Percentiles rank a stretch among this genome's conserved stretches.
Conservation (phyloP, 1,139 yeast species). For the Nakaseomyces kungkrabaensis region DNA sequence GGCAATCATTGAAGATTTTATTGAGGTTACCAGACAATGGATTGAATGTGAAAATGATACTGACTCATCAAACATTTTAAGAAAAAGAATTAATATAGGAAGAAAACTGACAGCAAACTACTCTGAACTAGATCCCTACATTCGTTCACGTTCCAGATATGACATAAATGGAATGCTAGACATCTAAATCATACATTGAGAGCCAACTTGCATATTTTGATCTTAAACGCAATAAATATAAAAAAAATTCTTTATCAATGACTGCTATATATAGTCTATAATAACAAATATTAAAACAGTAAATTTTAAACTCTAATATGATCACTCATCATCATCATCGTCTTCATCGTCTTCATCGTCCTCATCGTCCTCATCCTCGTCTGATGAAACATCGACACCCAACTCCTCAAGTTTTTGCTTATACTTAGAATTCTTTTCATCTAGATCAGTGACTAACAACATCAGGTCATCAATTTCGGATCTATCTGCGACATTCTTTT, state of each 20-base stretch:
- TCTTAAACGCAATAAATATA: no score
- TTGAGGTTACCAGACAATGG: conserved; percentile 58
- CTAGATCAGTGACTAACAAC: conserved; percentile 64
- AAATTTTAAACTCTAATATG: no score
- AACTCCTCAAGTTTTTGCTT: conserved; percentile 41
- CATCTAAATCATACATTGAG: neutral
- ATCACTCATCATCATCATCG: conserved; percentile 16
- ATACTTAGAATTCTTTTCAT: conserved; percentile 55
- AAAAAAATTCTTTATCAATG: no score
- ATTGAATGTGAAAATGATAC: conserved; percentile 40
- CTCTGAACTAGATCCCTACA: conserved; percentile 54
- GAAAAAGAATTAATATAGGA: conserved; percentile 42
- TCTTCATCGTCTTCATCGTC: conserved; percentile 32
- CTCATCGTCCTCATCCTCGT: conserved; percentile 43
- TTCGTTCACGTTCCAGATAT: conserved; percentile 55
- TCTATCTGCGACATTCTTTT: conserved; percentile 12
- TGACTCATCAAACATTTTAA: conserved; percentile 34
- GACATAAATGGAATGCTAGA: conserved; percentile 44
- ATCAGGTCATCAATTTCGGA: conserved; percentile 65
- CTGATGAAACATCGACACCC: conserved; percentile 44
- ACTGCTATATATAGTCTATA: no score
- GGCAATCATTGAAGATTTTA: conserved; percentile 37
- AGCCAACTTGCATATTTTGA: neutral
- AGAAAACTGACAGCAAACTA: conserved; percentile 45
- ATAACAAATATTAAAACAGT: no score